Evolutionary conservation across 768 basidiomycete species (phyloP).

Genomic region (Peribolospora baueri): DNA sequence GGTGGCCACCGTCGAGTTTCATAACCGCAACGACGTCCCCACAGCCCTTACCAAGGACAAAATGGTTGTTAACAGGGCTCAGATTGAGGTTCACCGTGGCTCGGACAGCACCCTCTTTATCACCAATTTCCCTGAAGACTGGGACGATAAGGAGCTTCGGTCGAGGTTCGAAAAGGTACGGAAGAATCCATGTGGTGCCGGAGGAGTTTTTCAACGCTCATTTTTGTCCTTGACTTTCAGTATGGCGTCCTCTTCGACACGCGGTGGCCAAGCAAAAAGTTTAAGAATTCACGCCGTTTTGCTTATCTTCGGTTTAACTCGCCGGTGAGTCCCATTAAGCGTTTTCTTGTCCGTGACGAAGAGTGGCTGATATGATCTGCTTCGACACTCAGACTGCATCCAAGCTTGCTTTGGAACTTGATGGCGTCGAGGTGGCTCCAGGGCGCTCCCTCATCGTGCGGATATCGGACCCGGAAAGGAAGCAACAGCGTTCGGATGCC

Average conservation of each 20-base stretch:
- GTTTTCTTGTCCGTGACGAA: background rate
- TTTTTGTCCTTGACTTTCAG: too few species aligned
- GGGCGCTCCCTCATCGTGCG: constrained; percentile 52
- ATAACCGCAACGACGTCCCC: too few species aligned
- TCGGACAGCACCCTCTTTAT: constrained; percentile 89
- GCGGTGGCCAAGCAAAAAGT: constrained; percentile 95
- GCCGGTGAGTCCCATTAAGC: constrained; percentile 40
- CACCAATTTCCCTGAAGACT: constrained; percentile 74
- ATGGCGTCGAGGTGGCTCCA: constrained; percentile 49
- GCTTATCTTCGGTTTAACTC: constrained; percentile 79
- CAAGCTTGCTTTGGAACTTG: constrained; percentile 48
- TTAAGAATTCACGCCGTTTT: constrained; percentile 70
- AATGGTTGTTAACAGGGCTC: constrained; percentile 49
- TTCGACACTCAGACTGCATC: constrained; percentile 29
- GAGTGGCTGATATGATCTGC: background rate
- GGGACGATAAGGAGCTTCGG: constrained; percentile 52
- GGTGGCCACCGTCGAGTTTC: constrained; percentile 85
- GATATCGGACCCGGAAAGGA: constrained; percentile 73
- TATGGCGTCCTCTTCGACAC: constrained; percentile 80
- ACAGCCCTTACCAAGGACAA: constrained; percentile 84
- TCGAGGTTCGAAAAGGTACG: constrained; percentile 53
- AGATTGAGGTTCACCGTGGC: constrained; percentile 64
- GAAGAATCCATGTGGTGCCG: background rate
- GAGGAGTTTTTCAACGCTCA: too few species aligned
- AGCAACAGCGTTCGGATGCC: constrained; percentile 69